A percentile compares a stretch with the other conserved stretches of the same genome.
These are phyloP conservation scores for Haematococcus lacustris DNA, from an alignment of 139 green algal species.

Conservation along the genomic window DNA sequence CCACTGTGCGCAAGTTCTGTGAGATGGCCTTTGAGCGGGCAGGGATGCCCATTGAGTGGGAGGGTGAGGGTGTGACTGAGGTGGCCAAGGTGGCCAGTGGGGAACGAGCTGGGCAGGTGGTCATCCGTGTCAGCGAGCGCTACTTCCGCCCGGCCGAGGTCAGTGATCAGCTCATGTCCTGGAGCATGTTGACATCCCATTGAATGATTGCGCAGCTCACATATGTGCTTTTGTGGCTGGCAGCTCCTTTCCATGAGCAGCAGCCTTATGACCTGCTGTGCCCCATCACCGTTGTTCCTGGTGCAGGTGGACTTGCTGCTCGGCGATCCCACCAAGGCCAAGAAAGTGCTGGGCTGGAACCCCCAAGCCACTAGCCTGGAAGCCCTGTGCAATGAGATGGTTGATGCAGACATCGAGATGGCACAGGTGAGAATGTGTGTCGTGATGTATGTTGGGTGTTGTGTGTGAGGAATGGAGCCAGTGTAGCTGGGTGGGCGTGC, in stretches of 20 bases:
- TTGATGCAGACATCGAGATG: not conserved
- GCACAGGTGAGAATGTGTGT: too few species aligned
- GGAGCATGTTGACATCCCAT: too few species aligned
- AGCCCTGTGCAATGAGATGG: not conserved
- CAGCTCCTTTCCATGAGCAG: too few species aligned
- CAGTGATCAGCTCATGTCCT: too few species aligned
- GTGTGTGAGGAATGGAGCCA: too few species aligned
- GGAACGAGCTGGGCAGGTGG: constrained; percentile 6
- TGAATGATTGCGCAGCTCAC: too few species aligned
- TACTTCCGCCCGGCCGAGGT: constrained; percentile 77
- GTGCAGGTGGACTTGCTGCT: constrained; percentile 70
- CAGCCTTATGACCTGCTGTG: too few species aligned
- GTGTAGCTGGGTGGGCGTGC: too few species aligned
- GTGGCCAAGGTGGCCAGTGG: constrained; percentile 16
- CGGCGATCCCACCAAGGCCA: constrained; percentile 53
- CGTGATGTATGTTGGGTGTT: too few species aligned
- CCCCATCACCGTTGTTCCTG: too few species aligned
- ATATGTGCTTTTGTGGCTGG: too few species aligned
- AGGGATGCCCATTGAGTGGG: constrained; percentile 36
- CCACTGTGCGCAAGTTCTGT: constrained; percentile 44
- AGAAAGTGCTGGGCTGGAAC: constrained; percentile 8
- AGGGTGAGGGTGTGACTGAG: constrained; percentile 41
- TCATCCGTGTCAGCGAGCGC: constrained; percentile 31
- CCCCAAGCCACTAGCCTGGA: not conserved
- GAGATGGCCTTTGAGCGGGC: constrained; percentile 31